A percentile compares a stretch with the other conserved stretches of the same genome.
These are phyloP conservation scores for Physcomitrium patens DNA, from an alignment of 225 moss, liverwort and hornwort genomes.

Conservation along the genomic window DNA sequence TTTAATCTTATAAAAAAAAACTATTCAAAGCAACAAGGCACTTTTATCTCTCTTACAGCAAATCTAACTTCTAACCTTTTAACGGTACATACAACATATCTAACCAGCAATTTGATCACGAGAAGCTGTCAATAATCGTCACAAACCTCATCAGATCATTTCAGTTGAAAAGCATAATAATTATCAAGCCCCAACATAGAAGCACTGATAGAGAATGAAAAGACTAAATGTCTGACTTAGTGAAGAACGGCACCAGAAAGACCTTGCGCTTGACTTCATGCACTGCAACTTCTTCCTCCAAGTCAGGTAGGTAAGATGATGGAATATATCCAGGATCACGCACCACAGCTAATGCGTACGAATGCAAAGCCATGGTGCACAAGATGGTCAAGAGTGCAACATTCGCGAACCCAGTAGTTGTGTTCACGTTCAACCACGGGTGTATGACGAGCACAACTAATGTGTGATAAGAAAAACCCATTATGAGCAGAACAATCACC, in stretches of 20 bases:
- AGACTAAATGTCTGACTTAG: constrained; percentile 22
- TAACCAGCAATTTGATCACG: neutral
- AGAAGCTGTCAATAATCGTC: neutral
- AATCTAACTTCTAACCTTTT: neutral
- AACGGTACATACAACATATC: neutral
- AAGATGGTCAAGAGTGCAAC: constrained; percentile 72
- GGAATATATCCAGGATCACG: constrained; percentile 91
- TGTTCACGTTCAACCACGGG: constrained; percentile 85
- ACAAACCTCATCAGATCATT: constrained; percentile 18
- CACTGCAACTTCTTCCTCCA: constrained; percentile 75
- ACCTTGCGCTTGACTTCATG: constrained; percentile 99
- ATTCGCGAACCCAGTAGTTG: constrained; percentile 79
- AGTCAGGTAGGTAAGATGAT: constrained; percentile 80
- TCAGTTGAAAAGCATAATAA: neutral
- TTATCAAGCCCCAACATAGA: constrained; percentile 15
- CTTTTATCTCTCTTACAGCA: neutral
- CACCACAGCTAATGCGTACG: constrained; percentile 78
- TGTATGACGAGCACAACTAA: constrained; percentile 86
- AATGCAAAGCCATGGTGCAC: constrained; percentile 79
- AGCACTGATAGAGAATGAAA: constrained; percentile 16
- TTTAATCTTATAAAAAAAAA: neutral
- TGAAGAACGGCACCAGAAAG: constrained; percentile 55
- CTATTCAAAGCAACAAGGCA: neutral
- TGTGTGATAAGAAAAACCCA: constrained; percentile 90
- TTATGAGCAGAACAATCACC: constrained; percentile 75